A percentile compares a stretch with the other conserved stretches of the same genome.
Conservation (phyloP, 345 rosid species). For the Eucalyptus shirleyi region DNA sequence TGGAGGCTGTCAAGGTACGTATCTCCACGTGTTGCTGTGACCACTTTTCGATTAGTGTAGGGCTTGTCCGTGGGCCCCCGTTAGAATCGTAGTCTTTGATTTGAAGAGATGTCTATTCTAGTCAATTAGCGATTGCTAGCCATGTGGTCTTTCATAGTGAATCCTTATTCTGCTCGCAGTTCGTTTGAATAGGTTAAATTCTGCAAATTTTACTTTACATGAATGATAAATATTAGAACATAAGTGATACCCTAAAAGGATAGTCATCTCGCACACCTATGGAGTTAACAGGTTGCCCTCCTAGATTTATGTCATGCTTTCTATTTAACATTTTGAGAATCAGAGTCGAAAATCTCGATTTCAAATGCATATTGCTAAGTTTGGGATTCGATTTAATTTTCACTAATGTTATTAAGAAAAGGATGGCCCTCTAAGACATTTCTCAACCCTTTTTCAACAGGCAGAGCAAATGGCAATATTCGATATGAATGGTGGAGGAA, state of each 20-base stretch:
- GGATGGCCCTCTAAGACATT: not conserved
- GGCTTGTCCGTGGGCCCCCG: not conserved
- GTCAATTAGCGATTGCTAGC: not conserved
- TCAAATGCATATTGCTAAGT: not conserved
- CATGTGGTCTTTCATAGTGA: not conserved
- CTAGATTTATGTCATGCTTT: not conserved
- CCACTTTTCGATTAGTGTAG: not conserved
- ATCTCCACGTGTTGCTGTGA: not conserved
- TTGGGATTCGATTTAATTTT: not conserved
- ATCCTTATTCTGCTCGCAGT: not conserved
- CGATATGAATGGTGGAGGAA: constrained; percentile 37
- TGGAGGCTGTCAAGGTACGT: constrained; percentile 62
- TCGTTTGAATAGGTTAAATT: not conserved
- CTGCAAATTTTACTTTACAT: not conserved
- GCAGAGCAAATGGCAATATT: constrained; percentile 50
- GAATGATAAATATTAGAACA: not conserved
- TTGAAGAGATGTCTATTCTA: not conserved
- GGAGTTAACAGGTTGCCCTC: not conserved
- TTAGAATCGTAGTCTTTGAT: not conserved
- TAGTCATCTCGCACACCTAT: not conserved
- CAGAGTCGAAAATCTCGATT: not conserved
- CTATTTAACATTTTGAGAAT: not conserved
- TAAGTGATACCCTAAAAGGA: not conserved
- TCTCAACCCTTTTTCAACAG: constrained; percentile 9
- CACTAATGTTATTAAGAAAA: not conserved